A percentile compares a stretch with the other conserved stretches of the same genome.
These are phyloP conservation scores for Hyaloperonospora brassicae DNA, from an alignment of 352 stramenopile genomes.

Conservation along the genomic window DNA sequence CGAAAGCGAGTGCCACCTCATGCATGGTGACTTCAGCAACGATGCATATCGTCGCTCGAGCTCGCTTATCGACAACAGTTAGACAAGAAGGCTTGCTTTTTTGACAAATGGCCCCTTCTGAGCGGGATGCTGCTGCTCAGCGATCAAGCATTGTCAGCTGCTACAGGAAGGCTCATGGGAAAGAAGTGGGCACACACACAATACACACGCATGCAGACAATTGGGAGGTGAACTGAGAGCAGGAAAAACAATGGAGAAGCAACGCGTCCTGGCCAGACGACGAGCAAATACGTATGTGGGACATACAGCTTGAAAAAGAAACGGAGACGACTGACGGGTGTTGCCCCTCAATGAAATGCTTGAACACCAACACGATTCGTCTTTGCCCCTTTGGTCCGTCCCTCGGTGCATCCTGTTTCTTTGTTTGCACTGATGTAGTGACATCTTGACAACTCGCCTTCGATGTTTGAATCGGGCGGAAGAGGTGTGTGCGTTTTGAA, in stretches of 20 bases:
- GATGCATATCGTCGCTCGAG: slow-evolving; percentile 34
- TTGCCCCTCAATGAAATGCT: slow-evolving; percentile 10
- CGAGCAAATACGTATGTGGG: slow-evolving; percentile 19
- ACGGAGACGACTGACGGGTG: slow-evolving; percentile 2
- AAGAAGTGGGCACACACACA: too few relatives aligned
- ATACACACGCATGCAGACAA: too few relatives aligned
- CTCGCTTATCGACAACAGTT: slow-evolving; percentile 45
- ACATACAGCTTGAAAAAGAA: too few relatives aligned
- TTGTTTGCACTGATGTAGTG: slow-evolving; percentile 7
- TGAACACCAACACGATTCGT: slow-evolving; percentile 18
- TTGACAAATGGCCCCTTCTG: not conserved
- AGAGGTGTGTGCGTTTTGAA: too few relatives aligned
- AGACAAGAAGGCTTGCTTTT: slow-evolving; percentile 9
- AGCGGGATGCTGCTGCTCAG: too few relatives aligned
- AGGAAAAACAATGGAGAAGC: too few relatives aligned
- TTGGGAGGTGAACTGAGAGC: too few relatives aligned
- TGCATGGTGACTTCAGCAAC: slow-evolving; percentile 28
- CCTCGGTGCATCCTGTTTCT: slow-evolving; percentile 5
- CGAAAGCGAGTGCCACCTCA: slow-evolving; percentile 23
- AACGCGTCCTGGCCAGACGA: slow-evolving; percentile 11
- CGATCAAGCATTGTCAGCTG: too few relatives aligned
- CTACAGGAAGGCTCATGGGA: too few relatives aligned
- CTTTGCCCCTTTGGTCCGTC: slow-evolving; percentile 16
- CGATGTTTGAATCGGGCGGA: not conserved
- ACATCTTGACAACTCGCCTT: slow-evolving; percentile 15